A percentile compares a stretch with the other conserved stretches of the same genome.
Conservation (phyloP, 495 filamentous ascomycete species). For the Cryomyces antarcticus region DNA sequence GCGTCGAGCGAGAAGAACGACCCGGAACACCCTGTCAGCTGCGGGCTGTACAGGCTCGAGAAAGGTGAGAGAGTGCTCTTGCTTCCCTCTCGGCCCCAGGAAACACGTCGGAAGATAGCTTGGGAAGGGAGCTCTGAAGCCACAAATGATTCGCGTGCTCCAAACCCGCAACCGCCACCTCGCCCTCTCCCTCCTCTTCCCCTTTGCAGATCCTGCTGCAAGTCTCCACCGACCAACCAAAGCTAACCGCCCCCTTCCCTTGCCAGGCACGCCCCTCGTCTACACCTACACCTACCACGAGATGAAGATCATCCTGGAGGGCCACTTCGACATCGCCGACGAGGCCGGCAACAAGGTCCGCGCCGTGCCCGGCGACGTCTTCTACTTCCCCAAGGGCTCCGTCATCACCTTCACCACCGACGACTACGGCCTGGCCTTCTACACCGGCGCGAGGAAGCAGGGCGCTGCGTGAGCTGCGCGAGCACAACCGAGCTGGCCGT, state of each 20-base stretch:
- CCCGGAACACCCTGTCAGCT: slow-evolving; percentile 40
- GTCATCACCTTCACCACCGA: slow-evolving; percentile 58
- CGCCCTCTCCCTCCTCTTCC: neutral
- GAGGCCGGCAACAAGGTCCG: slow-evolving; percentile 50
- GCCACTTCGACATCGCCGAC: slow-evolving; percentile 51
- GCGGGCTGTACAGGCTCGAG: slow-evolving; percentile 55
- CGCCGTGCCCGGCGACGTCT: slow-evolving; percentile 50
- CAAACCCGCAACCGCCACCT: too few species aligned
- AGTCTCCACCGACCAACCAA: neutral
- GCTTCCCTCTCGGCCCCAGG: slow-evolving; percentile 31
- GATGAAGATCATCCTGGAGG: slow-evolving; percentile 66
- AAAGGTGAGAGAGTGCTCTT: slow-evolving; percentile 19
- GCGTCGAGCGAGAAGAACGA: slow-evolving; percentile 30
- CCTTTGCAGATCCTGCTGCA: neutral
- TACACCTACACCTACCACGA: slow-evolving; percentile 63
- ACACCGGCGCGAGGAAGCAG: slow-evolving; percentile 18
- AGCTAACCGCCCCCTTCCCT: neutral
- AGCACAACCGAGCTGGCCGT: too few species aligned
- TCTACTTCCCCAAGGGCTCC: slow-evolving; percentile 58
- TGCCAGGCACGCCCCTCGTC: slow-evolving; percentile 36
- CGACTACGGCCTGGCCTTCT: slow-evolving; percentile 53
- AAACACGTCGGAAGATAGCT: too few species aligned
- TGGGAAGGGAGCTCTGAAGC: neutral
- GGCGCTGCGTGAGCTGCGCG: slow-evolving; percentile 7
- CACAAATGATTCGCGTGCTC: too few species aligned